These are phyloP conservation scores for Talaromyces borbonicus DNA, from an alignment of 495 filamentous ascomycete genomes.

Conservation along the genomic window DNA sequence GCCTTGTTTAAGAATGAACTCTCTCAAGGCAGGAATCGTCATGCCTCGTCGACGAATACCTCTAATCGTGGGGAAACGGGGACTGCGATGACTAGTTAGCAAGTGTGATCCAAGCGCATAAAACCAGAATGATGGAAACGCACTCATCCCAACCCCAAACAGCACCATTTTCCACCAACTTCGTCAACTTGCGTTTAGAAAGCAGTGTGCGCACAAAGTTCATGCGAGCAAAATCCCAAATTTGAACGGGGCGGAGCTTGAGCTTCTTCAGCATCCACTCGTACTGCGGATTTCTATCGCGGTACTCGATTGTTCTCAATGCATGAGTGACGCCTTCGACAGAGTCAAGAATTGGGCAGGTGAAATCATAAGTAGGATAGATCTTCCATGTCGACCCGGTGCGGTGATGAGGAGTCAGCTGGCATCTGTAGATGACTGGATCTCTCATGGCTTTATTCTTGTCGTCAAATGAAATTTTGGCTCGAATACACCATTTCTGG, in stretches of 20 bases:
- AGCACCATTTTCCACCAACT: slow-evolving; percentile 74
- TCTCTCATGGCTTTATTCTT: slow-evolving; percentile 83
- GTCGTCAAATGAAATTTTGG: slow-evolving; percentile 76
- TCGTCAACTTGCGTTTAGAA: slow-evolving; percentile 91
- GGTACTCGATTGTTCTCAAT: slow-evolving; percentile 91
- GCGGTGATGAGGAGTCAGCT: slow-evolving; percentile 70
- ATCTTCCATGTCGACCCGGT: slow-evolving; percentile 87
- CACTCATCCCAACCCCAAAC: slow-evolving; percentile 88
- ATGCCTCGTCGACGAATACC: slow-evolving; percentile 84
- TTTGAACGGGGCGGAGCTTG: slow-evolving; percentile 76
- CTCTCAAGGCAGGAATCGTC: slow-evolving; percentile 78
- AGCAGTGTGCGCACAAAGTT: slow-evolving; percentile 89
- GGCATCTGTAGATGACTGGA: slow-evolving; percentile 89
- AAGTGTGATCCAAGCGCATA: neutral
- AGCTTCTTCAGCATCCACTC: slow-evolving; percentile 89
- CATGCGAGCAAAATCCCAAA: slow-evolving; percentile 97
- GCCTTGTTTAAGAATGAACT: slow-evolving; percentile 90
- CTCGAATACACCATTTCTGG: slow-evolving; percentile 72
- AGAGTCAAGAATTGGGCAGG: slow-evolving; percentile 83
- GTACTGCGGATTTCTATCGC: slow-evolving; percentile 94
- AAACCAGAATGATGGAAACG: neutral
- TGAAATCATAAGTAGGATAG: slow-evolving; percentile 94
- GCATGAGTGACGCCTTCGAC: slow-evolving; percentile 93
- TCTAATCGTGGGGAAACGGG: slow-evolving; percentile 87
- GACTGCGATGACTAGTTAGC: slow-evolving; percentile 17